Evolutionary conservation across 2,329 filamentous ascomycete genomes (phyloP).

Genomic region (Cryphonectria japonica): DNA sequence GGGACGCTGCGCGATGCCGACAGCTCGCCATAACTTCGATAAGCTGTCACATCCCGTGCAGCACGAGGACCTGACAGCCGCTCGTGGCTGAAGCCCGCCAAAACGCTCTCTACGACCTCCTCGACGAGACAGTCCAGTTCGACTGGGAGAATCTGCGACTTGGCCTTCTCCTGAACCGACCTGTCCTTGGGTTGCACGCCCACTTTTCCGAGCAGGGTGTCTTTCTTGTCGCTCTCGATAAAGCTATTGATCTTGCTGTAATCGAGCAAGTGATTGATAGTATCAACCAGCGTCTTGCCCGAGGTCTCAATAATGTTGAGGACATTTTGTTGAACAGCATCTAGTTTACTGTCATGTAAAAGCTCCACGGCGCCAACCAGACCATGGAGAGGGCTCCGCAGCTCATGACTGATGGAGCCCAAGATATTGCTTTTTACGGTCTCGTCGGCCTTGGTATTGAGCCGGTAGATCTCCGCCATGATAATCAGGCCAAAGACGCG

Average conservation of each 20-base stretch:
- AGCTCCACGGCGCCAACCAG: conserved; percentile 59
- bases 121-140: conserved; percentile 48
- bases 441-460: conserved; percentile 44
- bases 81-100: conserved; percentile 49
- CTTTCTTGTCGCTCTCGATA: conserved; percentile 27
- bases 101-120: conserved; percentile 52
- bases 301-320: conserved; percentile 55
- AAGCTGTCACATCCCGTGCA: conserved; percentile 23
- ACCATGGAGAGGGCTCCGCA: conserved; percentile 64
- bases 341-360: conserved; percentile 54
- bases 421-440: conserved; percentile 62
- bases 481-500: conserved; percentile 57
- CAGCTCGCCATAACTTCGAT: conserved; percentile 12
- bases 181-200: conserved; percentile 26
- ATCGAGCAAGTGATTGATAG: conserved; percentile 56
- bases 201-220: conserved; percentile 27
- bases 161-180: not conserved
- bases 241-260: conserved; percentile 58
- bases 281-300: conserved; percentile 56
- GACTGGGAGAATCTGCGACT: conserved; percentile 33
- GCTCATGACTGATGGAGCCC: conserved; percentile 63
- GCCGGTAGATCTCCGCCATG: conserved; percentile 58
- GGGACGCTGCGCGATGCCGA: not conserved
- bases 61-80: conserved; percentile 15
- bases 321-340: conserved; percentile 50